Percentiles rank a stretch among this genome's conserved stretches.
Evolutionary conservation across 176 grass and related monocot species (phyloP).

Genomic region (Ananas comosus): DNA sequence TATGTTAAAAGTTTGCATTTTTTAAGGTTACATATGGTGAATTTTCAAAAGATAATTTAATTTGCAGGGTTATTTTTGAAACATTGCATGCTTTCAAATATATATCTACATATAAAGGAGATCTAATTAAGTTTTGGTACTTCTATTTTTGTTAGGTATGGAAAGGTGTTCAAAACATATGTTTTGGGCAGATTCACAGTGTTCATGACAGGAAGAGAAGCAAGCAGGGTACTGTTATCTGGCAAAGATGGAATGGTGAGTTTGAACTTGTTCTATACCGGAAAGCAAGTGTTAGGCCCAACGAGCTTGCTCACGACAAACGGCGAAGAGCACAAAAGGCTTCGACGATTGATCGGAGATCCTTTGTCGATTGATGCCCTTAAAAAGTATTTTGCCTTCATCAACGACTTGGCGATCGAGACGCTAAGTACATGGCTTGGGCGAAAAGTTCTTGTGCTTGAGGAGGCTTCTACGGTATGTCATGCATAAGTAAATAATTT

Average conservation of each 20-base stretch:
- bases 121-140: not conserved
- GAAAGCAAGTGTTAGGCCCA: constrained; percentile 58
- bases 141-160: constrained; percentile 26
- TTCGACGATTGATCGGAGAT: constrained; percentile 47
- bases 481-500: no score
- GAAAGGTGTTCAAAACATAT: constrained; percentile 70
- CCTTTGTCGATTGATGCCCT: constrained; percentile 56
- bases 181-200: constrained; percentile 49
- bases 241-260: constrained; percentile 67
- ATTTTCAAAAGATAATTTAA: no score
- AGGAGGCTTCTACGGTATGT: constrained; percentile 47
- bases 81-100: no score
- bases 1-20: no score
- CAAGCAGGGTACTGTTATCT: constrained; percentile 52
- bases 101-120: no score
- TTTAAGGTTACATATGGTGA: no score
- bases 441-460: constrained; percentile 39
- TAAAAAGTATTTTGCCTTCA: constrained; percentile 44
- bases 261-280: constrained; percentile 61
- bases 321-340: constrained; percentile 61
- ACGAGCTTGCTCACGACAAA: constrained; percentile 57
- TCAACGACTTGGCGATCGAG: constrained; percentile 36
- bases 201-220: constrained; percentile 64
- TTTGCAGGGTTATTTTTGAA: no score
- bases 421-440: constrained; percentile 37